Conservation (phyloP, 768 basidiomycete species). For the Tylopilus felleus region DNA sequence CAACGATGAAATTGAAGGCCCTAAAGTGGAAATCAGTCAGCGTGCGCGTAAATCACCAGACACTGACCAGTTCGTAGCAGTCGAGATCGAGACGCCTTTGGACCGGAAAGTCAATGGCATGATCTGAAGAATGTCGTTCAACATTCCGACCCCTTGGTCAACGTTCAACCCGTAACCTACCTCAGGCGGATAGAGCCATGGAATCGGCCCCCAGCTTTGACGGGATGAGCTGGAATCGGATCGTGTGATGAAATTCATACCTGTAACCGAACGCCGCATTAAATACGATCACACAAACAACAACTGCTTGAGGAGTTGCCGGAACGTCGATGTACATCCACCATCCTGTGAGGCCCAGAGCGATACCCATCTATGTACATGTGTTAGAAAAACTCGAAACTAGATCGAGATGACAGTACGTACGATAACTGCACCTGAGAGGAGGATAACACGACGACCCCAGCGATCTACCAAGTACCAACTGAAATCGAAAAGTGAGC, state of each 20-base stretch:
- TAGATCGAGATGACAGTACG: conserved; percentile 22
- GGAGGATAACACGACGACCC: conserved; percentile 82
- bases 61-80: conserved; percentile 71
- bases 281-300: conserved; percentile 84
- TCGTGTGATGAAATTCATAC: conserved; percentile 29
- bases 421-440: conserved; percentile 81
- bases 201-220: conserved; percentile 76
- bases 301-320: conserved; percentile 83
- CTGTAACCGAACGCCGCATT: conserved; percentile 94
- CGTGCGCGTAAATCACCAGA: not conserved
- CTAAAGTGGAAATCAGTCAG: conserved; percentile 25
- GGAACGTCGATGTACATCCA: conserved; percentile 91
- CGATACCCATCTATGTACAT: conserved; percentile 65
- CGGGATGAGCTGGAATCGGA: conserved; percentile 1
- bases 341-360: conserved; percentile 81
- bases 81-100: conserved; percentile 94
- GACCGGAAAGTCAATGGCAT: conserved; percentile 87
- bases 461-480: conserved; percentile 94
- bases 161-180: conserved; percentile 34
- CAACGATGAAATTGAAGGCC: conserved; percentile 89
- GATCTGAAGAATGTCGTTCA: conserved; percentile 48
- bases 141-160: not conserved
- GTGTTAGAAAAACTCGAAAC: conserved; percentile 4
- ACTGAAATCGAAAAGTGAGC: conserved; percentile 36
- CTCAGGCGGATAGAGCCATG: conserved; percentile 88